Conservation (phyloP, 768 basidiomycete genomes). For the Collybiopsis confluens region DNA sequence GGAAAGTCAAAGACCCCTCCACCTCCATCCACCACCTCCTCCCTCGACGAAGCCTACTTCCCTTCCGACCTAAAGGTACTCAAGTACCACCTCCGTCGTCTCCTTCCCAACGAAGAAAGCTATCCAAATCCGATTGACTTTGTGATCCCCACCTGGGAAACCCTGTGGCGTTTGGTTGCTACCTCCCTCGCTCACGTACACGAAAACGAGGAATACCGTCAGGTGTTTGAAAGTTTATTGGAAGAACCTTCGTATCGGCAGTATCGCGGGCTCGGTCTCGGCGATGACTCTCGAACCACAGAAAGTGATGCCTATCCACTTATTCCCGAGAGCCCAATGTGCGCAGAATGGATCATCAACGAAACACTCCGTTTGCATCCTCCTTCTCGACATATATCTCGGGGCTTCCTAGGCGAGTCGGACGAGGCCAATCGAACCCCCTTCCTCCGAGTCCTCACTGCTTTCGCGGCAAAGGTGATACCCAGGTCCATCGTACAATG, state of each 20-base stretch:
- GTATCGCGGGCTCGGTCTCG: slow-evolving; percentile 21
- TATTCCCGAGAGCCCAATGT: slow-evolving; percentile 5
- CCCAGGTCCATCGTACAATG: background rate
- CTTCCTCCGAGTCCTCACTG: slow-evolving; percentile 7
- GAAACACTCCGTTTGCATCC: slow-evolving; percentile 50
- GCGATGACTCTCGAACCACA: no score
- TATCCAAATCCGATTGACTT: slow-evolving; percentile 43
- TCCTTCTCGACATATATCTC: slow-evolving; percentile 44
- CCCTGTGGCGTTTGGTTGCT: slow-evolving; percentile 58
- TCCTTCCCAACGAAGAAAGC: slow-evolving; percentile 31
- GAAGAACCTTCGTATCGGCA: slow-evolving; percentile 21
- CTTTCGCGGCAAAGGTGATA: background rate
- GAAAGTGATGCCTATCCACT: no score
- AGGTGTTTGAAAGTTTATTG: slow-evolving; percentile 33
- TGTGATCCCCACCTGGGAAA: slow-evolving; percentile 59
- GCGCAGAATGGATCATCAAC: slow-evolving; percentile 26
- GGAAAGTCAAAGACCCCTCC: slow-evolving; percentile 32
- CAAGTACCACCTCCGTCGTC: slow-evolving; percentile 30
- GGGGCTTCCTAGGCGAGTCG: no score
- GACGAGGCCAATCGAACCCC: background rate
- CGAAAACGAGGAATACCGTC: slow-evolving; percentile 16
- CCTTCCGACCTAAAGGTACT: slow-evolving; percentile 6
- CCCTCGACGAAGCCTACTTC: slow-evolving; percentile 28
- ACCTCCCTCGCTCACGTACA: slow-evolving; percentile 33
- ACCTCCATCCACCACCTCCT: background rate